Base-by-base conservation (phyloP, 2,329 filamentous ascomycete species). In the Paradendryphiella salina region DNA sequence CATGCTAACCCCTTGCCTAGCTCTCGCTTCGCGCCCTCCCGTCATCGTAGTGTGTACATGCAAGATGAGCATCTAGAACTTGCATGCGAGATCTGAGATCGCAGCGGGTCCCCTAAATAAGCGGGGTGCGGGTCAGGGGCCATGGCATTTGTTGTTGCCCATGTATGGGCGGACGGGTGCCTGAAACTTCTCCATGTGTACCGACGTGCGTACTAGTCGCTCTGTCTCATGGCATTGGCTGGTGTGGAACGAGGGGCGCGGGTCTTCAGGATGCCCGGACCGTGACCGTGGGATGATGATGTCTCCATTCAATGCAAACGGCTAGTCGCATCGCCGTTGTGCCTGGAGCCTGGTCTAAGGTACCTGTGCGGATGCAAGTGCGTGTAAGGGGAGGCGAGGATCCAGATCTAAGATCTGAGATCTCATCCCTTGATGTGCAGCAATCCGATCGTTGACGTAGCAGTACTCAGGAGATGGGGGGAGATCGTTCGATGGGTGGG, bases 371-470 rank as follows among this genome's bases (percentile, higher is more conserved):
- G 50, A 35, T 10, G 33, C 37, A 17, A 21, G 15, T 39, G 31
- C 18, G 7, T 14, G 11, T 23, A 20, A 5, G 21, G 17, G 26
- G 23, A 15, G 17, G 29, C 15, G 18, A 28, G n/a, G 13, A 11
- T 34, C 18, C 23, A 4, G 44, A 26, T 14, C 26, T 20, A 14
- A 50, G 15, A 34, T 50, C 28, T 21, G 21, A 34, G 9, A 33
- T 42, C n/a, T 13, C 29, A 13, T 33, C 15, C 13, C 10, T 35
- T 28, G 23, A 20, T n/a, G 31, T 29, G 18, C 11, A 35, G 21
- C 21, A 37, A 15, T 11, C 29, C 46, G 51, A 54, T 54, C 47
- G 42, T 54, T 51, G 51, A 54, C 51, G 47, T 54, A 49, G 42
- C 8, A 38, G 40, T 29, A 13, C 14, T 34, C 32, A 37, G n/a